These are phyloP conservation scores for Tulasnella sp. DNA, from an alignment of 768 basidiomycete species.

Conservation along the genomic window DNA sequence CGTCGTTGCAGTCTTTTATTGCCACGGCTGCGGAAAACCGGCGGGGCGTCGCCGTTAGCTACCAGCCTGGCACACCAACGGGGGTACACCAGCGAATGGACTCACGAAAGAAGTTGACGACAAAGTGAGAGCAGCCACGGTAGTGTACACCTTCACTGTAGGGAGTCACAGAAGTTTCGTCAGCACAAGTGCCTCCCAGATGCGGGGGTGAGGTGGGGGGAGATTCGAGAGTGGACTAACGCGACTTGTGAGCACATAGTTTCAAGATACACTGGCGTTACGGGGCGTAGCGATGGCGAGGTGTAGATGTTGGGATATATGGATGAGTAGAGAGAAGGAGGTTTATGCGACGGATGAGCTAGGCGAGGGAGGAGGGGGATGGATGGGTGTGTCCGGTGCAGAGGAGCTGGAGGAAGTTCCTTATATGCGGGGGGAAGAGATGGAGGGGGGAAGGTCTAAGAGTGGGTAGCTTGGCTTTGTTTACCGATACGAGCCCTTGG, in stretches of 20 bases:
- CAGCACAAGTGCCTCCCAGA: slow-evolving; percentile 1
- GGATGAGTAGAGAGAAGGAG: slow-evolving; percentile 4
- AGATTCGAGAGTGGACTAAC: slow-evolving; percentile 26
- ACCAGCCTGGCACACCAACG: neutral
- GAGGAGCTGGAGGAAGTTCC: slow-evolving; percentile 7
- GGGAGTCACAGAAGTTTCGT: neutral
- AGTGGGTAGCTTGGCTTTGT: slow-evolving; percentile 18
- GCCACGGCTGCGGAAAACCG: slow-evolving; percentile 6
- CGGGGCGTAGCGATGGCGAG: slow-evolving; percentile 8
- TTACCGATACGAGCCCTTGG: neutral
- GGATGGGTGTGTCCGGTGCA: neutral
- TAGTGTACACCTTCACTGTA: slow-evolving; percentile 35
- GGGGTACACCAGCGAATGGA: neutral
- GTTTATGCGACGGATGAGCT: neutral
- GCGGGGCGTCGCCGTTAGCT: neutral
- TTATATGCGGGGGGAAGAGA: slow-evolving; percentile 10
- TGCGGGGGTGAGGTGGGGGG: neutral
- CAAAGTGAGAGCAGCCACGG: slow-evolving; percentile 33
- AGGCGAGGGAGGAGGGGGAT: slow-evolving; percentile 13
- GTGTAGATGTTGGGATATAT: neutral
- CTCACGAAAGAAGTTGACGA: slow-evolving; percentile 33
- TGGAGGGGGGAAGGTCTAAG: neutral
- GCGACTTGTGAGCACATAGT: slow-evolving; percentile 34
- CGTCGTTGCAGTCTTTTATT: slow-evolving; percentile 32
- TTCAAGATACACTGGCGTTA: neutral